Evolutionary conservation across 1,284 basidiomycete genomes (phyloP).

Genomic region (Moesziomyces globuligerus): DNA sequence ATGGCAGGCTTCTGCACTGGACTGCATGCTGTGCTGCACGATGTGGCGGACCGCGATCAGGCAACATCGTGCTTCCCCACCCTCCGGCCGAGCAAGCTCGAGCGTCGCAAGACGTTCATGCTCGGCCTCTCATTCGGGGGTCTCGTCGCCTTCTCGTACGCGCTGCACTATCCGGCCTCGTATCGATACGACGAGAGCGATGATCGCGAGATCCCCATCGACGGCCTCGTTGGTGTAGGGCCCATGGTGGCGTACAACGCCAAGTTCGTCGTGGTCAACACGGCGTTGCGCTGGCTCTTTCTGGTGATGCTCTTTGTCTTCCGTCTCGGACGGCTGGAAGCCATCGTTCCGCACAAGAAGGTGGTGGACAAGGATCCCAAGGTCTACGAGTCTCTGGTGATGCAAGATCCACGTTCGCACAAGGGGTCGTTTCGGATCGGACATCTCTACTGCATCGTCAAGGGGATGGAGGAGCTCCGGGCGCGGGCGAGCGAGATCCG

Average conservation of each 20-base stretch:
- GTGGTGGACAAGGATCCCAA: conserved; percentile 64
- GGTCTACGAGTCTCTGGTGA: conserved; percentile 62
- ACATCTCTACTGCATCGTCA: conserved; percentile 52
- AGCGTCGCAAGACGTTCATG: conserved; percentile 60
- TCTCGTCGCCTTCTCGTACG: conserved; percentile 58
- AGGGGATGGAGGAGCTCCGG: conserved; percentile 45
- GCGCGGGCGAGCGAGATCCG: conserved; percentile 32
- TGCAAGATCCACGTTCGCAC: conserved; percentile 60
- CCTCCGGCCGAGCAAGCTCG: conserved; percentile 33
- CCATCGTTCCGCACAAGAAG: conserved; percentile 63
- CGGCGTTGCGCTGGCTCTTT: conserved; percentile 19
- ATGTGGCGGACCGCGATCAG: conserved; percentile 58
- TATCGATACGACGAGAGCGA: conserved; percentile 46
- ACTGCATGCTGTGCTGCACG: conserved; percentile 57
- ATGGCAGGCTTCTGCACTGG: conserved; percentile 54
- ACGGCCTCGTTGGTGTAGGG: conserved; percentile 60
- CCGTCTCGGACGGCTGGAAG: conserved; percentile 45
- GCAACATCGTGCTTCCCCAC: conserved; percentile 18
- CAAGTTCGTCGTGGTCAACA: conserved; percentile 34
- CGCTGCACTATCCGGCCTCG: conserved; percentile 57
- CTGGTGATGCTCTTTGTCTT: conserved; percentile 17
- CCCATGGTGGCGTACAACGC: conserved; percentile 59
- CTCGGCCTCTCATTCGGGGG: conserved; percentile 64
- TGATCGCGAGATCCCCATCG: conserved; percentile 56
- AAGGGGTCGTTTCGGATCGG: conserved; percentile 62